Percentiles rank a stretch among this genome's conserved stretches.
Conservation (phyloP, 2,329 filamentous ascomycete species). For the Ceratocystis harringtonii region DNA sequence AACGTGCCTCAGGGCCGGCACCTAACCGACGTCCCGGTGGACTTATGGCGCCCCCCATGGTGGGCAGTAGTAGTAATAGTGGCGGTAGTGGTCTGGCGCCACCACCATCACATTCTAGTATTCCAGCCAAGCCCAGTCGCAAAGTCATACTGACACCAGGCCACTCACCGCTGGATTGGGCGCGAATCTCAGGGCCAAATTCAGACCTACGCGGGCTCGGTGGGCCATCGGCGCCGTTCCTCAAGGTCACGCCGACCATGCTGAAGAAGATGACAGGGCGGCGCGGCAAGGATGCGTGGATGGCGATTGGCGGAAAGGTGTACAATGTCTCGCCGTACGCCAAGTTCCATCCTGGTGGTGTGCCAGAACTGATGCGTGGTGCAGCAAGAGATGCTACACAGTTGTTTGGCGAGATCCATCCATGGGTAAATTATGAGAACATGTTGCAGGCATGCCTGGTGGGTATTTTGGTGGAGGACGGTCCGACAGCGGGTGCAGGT, state of each 20-base stretch:
- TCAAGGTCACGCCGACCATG: slow-evolving; percentile 69
- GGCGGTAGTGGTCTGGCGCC: slow-evolving; percentile 32
- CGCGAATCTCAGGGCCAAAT: slow-evolving; percentile 51
- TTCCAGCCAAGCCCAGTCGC: slow-evolving; percentile 41
- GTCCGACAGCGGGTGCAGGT: slow-evolving; percentile 29
- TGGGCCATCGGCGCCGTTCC: slow-evolving; percentile 33
- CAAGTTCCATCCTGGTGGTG: slow-evolving; percentile 79
- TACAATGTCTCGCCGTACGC: slow-evolving; percentile 89
- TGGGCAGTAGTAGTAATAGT: slow-evolving; percentile 17
- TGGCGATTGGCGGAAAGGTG: slow-evolving; percentile 71
- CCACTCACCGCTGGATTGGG: slow-evolving; percentile 94
- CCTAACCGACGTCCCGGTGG: slow-evolving; percentile 24
- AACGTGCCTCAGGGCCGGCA: slow-evolving; percentile 30
- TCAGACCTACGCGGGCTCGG: slow-evolving; percentile 53
- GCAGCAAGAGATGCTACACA: slow-evolving; percentile 47
- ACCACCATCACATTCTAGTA: slow-evolving; percentile 38
- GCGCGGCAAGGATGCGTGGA: slow-evolving; percentile 80
- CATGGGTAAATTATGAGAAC: slow-evolving; percentile 58
- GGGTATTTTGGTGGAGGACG: slow-evolving; percentile 47
- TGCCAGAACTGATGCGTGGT: slow-evolving; percentile 52
- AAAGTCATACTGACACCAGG: slow-evolving; percentile 77
- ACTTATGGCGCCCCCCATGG: background rate
- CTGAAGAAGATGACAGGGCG: slow-evolving; percentile 67
- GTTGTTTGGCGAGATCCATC: slow-evolving; percentile 52
- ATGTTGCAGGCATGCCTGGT: slow-evolving; percentile 51